phyloP scores from a whole-genome alignment of 805 yeast species.

The Nakazawaea peltata region DNA sequence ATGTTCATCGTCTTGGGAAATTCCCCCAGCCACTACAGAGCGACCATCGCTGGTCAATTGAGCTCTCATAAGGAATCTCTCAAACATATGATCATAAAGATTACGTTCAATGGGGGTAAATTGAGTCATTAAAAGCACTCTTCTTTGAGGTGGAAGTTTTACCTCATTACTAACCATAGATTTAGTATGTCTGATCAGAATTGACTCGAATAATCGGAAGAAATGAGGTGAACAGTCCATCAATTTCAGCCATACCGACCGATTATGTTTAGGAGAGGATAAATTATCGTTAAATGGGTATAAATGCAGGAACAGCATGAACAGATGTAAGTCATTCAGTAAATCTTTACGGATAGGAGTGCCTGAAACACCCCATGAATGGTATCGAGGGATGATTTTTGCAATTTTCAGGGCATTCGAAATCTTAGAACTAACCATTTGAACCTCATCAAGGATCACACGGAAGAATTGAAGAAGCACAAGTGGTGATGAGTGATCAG shows the following conservation, averaged over 20 bases:
- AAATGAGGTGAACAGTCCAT: conserved; percentile 30
- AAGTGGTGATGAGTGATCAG: conserved; percentile 73
- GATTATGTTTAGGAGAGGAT: conserved; percentile 11
- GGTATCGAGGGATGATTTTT: conserved; percentile 69
- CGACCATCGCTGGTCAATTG: no score
- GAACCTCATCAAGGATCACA: conserved; percentile 88
- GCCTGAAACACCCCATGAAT: conserved; percentile 97
- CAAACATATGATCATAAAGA: conserved; percentile 60
- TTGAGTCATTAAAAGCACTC: conserved; percentile 62
- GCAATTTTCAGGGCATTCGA: conserved; percentile 79
- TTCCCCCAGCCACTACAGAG: no score
- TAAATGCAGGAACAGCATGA: conserved; percentile 57
- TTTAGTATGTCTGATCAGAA: conserved; percentile 77
- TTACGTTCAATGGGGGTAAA: conserved; percentile 82
- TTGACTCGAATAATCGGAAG: conserved; percentile 38
- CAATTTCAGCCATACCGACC: conserved; percentile 21
- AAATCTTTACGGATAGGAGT: conserved; percentile 73
- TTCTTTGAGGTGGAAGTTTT: conserved; percentile 66
- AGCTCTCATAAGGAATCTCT: conserved; percentile 49
- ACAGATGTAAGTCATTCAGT: conserved; percentile 62
- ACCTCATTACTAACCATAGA: conserved; percentile 75
- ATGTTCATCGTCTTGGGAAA: conserved; percentile 41
- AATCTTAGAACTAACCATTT: conserved; percentile 72
- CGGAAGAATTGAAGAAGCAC: conserved; percentile 83
- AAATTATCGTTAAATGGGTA: conserved; percentile 49